Base-by-base conservation (phyloP, 2,329 filamentous ascomycete genomes). In the Phyllosticta citriasiana region DNA sequence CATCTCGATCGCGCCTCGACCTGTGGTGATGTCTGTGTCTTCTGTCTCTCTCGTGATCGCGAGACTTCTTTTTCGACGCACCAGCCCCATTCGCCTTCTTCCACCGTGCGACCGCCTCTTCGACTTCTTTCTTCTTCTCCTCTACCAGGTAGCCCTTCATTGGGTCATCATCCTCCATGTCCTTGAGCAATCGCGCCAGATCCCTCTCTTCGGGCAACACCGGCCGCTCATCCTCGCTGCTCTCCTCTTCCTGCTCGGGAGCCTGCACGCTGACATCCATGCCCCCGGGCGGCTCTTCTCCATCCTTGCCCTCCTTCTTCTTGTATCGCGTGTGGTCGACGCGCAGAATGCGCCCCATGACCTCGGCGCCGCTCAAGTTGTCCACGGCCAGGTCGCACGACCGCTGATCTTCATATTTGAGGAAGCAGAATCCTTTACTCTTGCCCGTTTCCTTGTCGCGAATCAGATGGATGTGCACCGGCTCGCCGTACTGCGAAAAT, bases 331-430 rank as follows among this genome's bases (percentile, higher is more conserved):
- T 89, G 75, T 99, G 94, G 72, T 99, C 94, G 12, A 99, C 94
- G 63, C 88, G 84, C 52, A 99, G 76, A 62, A 93, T 76, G 52
- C 92, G 82, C 2, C 91, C 92, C 71, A 89, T 80, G 19, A 99
- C 86, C 30, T 86, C 88, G 8, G 92, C 88, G 33, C 94, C 94
- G 50, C 91, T 89, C 4, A 99, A 78, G 73, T 99, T 99, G 76
- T 99, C 94, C 9, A 99, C 95, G 0, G 95, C 94, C 52, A 99
- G 78, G 74, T 97, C 93, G 64, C 90, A 95, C 76, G 92, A 97
- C 67, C 93, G 83, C 78, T 99, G 94, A 74, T 99, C 93, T 73
- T 99, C 94, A 75, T 97, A 99, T 72, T 99, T 99, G 62, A 99
- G 82, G 82, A 95, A 99, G 2, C 88, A 91, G 71, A 97, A 99